These are phyloP conservation scores for Mayamaea pseudoterrestris DNA, from an alignment of 108 stramenopile genomes.

Conservation along the genomic window DNA sequence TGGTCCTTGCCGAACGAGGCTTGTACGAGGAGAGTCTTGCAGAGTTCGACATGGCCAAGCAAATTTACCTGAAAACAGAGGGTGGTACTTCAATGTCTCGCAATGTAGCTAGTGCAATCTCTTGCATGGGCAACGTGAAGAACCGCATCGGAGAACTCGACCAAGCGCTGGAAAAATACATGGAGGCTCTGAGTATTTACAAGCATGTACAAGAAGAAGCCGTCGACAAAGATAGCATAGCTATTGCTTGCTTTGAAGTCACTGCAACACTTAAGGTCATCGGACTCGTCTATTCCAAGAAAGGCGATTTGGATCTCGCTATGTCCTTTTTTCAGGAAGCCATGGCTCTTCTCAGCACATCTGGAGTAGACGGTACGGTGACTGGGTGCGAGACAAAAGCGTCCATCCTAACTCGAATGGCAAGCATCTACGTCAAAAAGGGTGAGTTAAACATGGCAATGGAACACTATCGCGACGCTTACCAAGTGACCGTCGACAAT, in stretches of 20 bases:
- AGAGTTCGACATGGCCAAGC: conserved; percentile 50
- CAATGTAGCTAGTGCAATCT: conserved; percentile 68
- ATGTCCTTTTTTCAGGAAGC: conserved; percentile 63
- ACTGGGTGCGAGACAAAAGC: conserved; percentile 32
- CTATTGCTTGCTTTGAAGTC: conserved; percentile 43
- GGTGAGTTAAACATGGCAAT: conserved; percentile 57
- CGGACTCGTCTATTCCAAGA: conserved; percentile 62
- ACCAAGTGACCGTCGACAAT: conserved; percentile 46
- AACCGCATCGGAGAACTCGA: conserved; percentile 63
- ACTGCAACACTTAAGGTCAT: conserved; percentile 71
- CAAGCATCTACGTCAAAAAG: conserved; percentile 55
- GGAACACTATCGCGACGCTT: conserved; percentile 62
- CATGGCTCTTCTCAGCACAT: conserved; percentile 42
- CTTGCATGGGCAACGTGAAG: conserved; percentile 77
- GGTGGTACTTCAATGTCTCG: conserved; percentile 38
- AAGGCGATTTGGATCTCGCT: conserved; percentile 50
- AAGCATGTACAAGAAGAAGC: conserved; percentile 10
- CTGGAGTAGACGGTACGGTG: conserved; percentile 23
- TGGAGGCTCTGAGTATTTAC: conserved; percentile 58
- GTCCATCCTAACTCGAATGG: conserved; percentile 53
- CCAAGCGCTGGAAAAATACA: conserved; percentile 50
- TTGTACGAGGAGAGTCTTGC: conserved; percentile 49
- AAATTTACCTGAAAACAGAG: conserved; percentile 38
- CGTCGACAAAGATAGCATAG: conserved; percentile 1
- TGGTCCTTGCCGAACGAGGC: conserved; percentile 70